Percentiles rank a stretch among this genome's conserved stretches.
These are phyloP conservation scores for Xylariaceae sp. DNA, from an alignment of 2,329 filamentous ascomycete species.

Conservation along the genomic window DNA sequence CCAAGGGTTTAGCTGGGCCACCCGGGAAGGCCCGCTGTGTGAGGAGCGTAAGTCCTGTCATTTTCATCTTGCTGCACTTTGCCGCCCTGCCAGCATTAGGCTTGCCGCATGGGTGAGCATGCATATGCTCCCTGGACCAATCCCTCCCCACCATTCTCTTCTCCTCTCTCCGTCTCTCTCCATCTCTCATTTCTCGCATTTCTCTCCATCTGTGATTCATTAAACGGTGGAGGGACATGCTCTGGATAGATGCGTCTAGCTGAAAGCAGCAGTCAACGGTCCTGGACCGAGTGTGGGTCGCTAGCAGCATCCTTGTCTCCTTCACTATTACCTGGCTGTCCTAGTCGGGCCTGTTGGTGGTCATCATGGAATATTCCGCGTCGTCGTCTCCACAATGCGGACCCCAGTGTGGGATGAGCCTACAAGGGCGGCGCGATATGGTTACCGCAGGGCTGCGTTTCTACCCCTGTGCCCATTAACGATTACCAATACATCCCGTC, in stretches of 20 bases:
- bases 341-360: slow-evolving; percentile 7
- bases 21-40: slow-evolving; percentile 88
- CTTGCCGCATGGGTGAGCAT: slow-evolving; percentile 3
- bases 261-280: slow-evolving; percentile 19
- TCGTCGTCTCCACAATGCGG: slow-evolving; percentile 9
- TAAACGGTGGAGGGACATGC: neutral
- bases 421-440: slow-evolving; percentile 2
- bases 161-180: neutral
- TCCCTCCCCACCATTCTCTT: neutral
- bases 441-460: slow-evolving; percentile 15
- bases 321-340: slow-evolving; percentile 4
- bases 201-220: neutral
- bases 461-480: neutral
- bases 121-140: slow-evolving; percentile 2
- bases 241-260: slow-evolving; percentile 17
- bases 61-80: slow-evolving; percentile 17
- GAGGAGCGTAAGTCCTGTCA: slow-evolving; percentile 74
- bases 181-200: neutral
- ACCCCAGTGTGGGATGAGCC: slow-evolving; percentile 1
- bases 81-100: slow-evolving; percentile 4
- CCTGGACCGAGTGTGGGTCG: slow-evolving; percentile 12
- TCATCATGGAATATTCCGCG: slow-evolving; percentile 16
- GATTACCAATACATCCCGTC: slow-evolving; percentile 2
- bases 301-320: slow-evolving; percentile 13
- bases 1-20: slow-evolving; percentile 96